Evolutionary conservation across 1,284 basidiomycete species (phyloP).

Genomic region (Ceratobasidium sp.): DNA sequence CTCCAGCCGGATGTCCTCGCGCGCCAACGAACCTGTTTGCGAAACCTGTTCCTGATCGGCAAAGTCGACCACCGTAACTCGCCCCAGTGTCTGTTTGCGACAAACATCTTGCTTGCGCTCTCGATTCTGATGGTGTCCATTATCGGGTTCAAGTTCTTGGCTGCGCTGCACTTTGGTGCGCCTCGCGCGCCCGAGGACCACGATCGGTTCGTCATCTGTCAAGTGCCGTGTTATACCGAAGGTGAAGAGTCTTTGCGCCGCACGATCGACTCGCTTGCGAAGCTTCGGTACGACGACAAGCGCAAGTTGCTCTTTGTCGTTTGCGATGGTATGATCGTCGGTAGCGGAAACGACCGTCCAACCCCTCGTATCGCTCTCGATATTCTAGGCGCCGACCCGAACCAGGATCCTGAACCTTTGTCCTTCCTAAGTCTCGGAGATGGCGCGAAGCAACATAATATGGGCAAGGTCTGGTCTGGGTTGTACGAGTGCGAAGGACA

Average conservation of each 20-base stretch:
- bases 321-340: conserved; percentile 99
- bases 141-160: conserved; percentile 98
- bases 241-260: conserved; percentile 87
- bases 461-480: conserved; percentile 98
- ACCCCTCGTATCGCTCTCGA: conserved; percentile 96
- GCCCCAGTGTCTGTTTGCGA: conserved; percentile 90
- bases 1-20: conserved; percentile 77
- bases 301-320: conserved; percentile 94
- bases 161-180: conserved; percentile 89
- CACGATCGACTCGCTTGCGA: conserved; percentile 95
- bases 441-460: conserved; percentile 96
- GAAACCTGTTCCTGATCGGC: conserved; percentile 93
- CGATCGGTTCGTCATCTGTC: conserved; percentile 99
- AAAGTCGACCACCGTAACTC: conserved; percentile 94
- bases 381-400: conserved; percentile 94
- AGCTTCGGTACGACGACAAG: conserved; percentile 98
- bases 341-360: conserved; percentile 92
- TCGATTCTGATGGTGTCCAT: conserved; percentile 95
- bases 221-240: conserved; percentile 98
- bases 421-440: conserved; percentile 95
- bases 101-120: conserved; percentile 90
- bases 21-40: conserved; percentile 87
- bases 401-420: conserved; percentile 93
- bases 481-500: conserved; percentile 95
- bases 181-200: conserved; percentile 92